A percentile compares a stretch with the other conserved stretches of the same genome.
phyloP scores from a whole-genome alignment of 352 stramenopile species.

The Globisporangium heterothallicum region DNA sequence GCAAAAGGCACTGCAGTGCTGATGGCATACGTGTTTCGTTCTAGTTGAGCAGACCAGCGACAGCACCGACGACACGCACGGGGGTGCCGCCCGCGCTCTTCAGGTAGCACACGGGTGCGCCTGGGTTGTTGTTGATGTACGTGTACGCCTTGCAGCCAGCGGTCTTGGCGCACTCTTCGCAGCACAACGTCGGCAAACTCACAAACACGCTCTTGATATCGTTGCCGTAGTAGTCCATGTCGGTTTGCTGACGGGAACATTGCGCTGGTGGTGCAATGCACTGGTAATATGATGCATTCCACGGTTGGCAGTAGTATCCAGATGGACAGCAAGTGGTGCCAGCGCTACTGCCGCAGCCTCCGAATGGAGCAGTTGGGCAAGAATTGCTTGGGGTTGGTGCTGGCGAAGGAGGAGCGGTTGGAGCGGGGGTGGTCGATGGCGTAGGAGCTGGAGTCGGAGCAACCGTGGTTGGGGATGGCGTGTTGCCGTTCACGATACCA shows the following conservation, averaged over 20 bases:
- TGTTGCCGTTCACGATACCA: slow-evolving; percentile 13
- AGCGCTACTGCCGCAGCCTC: slow-evolving; percentile 15
- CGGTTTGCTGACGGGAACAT: slow-evolving; percentile 24
- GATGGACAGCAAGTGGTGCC: slow-evolving; percentile 26
- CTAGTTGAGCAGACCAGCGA: slow-evolving; percentile 31
- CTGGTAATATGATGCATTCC: slow-evolving; percentile 34
- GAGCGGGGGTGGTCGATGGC: too few species aligned
- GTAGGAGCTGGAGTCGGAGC: slow-evolving; percentile 9
- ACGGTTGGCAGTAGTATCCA: slow-evolving; percentile 39
- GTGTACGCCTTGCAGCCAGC: slow-evolving; percentile 38
- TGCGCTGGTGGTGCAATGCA: slow-evolving; percentile 26
- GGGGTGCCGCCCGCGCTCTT: slow-evolving; percentile 27
- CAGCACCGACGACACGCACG: slow-evolving; percentile 16
- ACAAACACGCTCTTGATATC: slow-evolving; percentile 42
- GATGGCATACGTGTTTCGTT: too few species aligned
- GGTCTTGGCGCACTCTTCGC: slow-evolving; percentile 29
- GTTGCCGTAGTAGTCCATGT: slow-evolving; percentile 40
- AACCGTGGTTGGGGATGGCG: not conserved
- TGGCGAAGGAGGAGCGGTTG: slow-evolving; percentile 11
- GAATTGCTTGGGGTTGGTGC: slow-evolving; percentile 16
- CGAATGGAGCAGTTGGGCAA: slow-evolving; percentile 9
- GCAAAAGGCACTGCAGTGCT: too few species aligned
- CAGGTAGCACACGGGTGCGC: slow-evolving; percentile 32
- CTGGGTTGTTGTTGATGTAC: slow-evolving; percentile 39
- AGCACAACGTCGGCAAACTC: slow-evolving; percentile 27